Base-by-base conservation (phyloP, 441 rosid genomes). In the Bocquillonia castaneifolia region DNA sequence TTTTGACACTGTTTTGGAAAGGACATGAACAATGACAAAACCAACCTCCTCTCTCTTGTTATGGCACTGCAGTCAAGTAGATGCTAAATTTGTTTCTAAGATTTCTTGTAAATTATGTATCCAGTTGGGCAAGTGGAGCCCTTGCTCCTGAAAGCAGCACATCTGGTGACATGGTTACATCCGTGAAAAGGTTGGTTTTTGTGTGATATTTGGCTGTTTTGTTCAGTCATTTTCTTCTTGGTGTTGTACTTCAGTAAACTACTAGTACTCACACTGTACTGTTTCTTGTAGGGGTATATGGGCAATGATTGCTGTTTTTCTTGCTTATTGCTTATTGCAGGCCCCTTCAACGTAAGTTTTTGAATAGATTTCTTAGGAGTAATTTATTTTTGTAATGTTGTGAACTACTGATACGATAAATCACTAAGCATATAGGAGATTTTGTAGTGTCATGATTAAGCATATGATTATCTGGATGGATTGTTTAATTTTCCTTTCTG, bases 301-400 rank as follows among this genome's bases (percentile, higher is more conserved):
- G 93, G 99, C 98, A 63, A 92, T 92, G 97, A 85, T 90, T 77
- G 97, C 97, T 1, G 99, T 95, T 78, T 95, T 92, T 78, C 97
- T 95, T 77, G 94, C 95, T 69, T 95, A 92, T 77, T 90, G 97
- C 86, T 79, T 92, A 88, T 83, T 95, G 69, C 99, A 95, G 82
- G 99, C 97, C 59, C 99, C 99, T 71, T 89, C 99, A 54, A 95
- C 99, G 99, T 87, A 71, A 82, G 91, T 75, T 58, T 1, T 37
- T n/a, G n/a, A 22, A 48, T 37, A 10, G 34, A 28, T 25, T 68
- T 36, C 1, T 36, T 44, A 45, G 60, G 37, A 29, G 17, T 48
- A 15, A 40, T 53, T 60, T 72, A 20, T 15, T 67, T 63, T 50
- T 20, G 28, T 20, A 5, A 3, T 32, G 40, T 50, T 50, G 13